phyloP scores from a whole-genome alignment of 2,329 filamentous ascomycete species.

The Didymella segeticola region DNA sequence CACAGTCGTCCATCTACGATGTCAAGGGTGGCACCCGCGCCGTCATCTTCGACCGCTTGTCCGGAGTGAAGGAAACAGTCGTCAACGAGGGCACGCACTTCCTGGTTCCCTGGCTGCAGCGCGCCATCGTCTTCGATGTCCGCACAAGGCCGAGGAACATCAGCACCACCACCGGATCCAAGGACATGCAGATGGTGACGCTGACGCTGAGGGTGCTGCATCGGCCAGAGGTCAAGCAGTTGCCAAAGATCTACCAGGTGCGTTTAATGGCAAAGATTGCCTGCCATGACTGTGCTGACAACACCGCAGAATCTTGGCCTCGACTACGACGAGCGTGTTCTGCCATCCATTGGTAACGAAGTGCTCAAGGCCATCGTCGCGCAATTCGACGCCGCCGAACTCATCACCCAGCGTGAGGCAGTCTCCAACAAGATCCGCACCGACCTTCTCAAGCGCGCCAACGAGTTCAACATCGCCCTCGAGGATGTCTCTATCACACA shows the following conservation, averaged over 20 bases:
- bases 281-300: slow-evolving; percentile 15
- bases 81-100: slow-evolving; percentile 98
- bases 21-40: slow-evolving; percentile 93
- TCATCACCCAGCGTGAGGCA: slow-evolving; percentile 98
- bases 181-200: slow-evolving; percentile 99
- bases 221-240: slow-evolving; percentile 86
- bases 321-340: slow-evolving; percentile 84
- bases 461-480: slow-evolving; percentile 98
- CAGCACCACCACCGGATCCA: slow-evolving; percentile 94
- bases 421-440: slow-evolving; percentile 92
- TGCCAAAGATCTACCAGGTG: slow-evolving; percentile 99
- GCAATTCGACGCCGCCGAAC: slow-evolving; percentile 61
- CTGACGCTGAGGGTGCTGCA: slow-evolving; percentile 95
- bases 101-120: slow-evolving; percentile 93
- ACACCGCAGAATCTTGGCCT: slow-evolving; percentile 83
- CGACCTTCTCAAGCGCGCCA: slow-evolving; percentile 89
- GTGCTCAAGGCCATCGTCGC: slow-evolving; percentile 62
- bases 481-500: slow-evolving; percentile 99
- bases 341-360: slow-evolving; percentile 63
- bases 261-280: slow-evolving; percentile 26
- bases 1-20: slow-evolving; percentile 89
- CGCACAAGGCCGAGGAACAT: slow-evolving; percentile 97
- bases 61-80: slow-evolving; percentile 90
- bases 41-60: slow-evolving; percentile 95
- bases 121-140: slow-evolving; percentile 94